Conservation (phyloP, 2,329 filamentous ascomycete species). For the Phialophora expanda region DNA sequence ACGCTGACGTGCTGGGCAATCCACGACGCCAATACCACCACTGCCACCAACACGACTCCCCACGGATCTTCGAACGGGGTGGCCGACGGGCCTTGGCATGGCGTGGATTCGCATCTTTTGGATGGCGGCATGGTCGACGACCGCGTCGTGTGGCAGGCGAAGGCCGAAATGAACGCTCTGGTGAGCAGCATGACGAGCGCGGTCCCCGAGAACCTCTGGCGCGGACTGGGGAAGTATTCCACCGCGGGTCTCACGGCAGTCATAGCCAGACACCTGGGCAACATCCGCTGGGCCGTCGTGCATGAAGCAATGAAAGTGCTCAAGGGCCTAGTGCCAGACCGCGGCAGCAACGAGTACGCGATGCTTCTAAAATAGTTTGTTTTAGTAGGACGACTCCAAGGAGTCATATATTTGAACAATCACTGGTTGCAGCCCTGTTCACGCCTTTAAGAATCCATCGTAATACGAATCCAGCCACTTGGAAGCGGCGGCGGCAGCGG, state of each 20-base stretch:
- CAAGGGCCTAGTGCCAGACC: neutral
- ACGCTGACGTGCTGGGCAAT: constrained; percentile 62
- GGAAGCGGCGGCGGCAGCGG: neutral
- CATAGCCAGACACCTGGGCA: neutral
- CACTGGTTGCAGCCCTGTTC: neutral
- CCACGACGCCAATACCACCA: constrained; percentile 64
- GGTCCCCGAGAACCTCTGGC: neutral
- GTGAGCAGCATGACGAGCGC: constrained; percentile 45
- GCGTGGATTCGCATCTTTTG: too few species aligned
- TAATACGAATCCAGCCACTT: neutral
- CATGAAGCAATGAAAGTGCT: neutral
- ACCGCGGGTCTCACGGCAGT: neutral
- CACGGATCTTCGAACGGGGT: neutral
- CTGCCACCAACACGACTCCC: constrained; percentile 55
- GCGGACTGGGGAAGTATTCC: neutral
- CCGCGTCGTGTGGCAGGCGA: constrained; percentile 42
- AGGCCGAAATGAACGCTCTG: constrained; percentile 44
- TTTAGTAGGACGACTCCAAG: neutral
- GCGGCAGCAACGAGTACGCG: neutral
- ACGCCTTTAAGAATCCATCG: neutral
- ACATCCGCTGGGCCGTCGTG: constrained; percentile 7
- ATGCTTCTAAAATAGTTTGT: neutral
- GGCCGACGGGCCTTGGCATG: too few species aligned
- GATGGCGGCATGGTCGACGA: constrained; percentile 9
- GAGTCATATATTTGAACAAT: too few species aligned